Evolutionary conservation across 805 yeast genomes (phyloP).

Genomic region (Ogataea paraovalis): DNA sequence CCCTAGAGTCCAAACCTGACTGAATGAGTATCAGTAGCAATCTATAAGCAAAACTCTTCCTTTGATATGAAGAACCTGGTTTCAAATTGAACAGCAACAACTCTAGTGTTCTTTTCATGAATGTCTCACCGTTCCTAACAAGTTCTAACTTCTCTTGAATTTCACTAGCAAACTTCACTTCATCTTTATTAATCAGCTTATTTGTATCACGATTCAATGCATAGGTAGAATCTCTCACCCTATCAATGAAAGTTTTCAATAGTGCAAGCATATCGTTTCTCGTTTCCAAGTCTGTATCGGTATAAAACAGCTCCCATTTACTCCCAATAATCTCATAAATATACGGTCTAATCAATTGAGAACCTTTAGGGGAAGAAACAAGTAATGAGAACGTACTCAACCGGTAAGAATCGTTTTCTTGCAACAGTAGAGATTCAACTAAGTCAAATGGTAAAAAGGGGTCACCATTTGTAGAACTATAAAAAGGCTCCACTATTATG

Average conservation of each 20-base stretch:
- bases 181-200: constrained; percentile 35
- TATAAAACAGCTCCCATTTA: constrained; percentile 47
- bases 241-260: constrained; percentile 55
- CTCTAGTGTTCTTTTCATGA: constrained; percentile 33
- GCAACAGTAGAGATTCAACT: constrained; percentile 42
- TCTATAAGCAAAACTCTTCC: constrained; percentile 45
- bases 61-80: constrained; percentile 58
- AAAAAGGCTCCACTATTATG: constrained; percentile 48
- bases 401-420: constrained; percentile 37
- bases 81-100: constrained; percentile 26
- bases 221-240: constrained; percentile 69
- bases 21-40: constrained; percentile 43
- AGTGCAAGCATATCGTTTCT: constrained; percentile 63
- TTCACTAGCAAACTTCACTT: constrained; percentile 35
- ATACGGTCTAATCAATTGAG: constrained; percentile 48
- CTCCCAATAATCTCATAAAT: constrained; percentile 42
- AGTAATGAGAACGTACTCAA: constrained; percentile 58
- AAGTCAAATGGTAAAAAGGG: constrained; percentile 18
- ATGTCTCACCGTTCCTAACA: constrained; percentile 34
- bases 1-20: constrained; percentile 53
- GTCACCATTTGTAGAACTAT: constrained; percentile 26
- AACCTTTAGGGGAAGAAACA: constrained; percentile 56
- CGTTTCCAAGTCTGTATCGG: constrained; percentile 64
- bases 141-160: constrained; percentile 27
- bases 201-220: constrained; percentile 48